Evolutionary conservation across 2,329 filamentous ascomycete species (phyloP).

Genomic region (Aspergillus spinulosporus): DNA sequence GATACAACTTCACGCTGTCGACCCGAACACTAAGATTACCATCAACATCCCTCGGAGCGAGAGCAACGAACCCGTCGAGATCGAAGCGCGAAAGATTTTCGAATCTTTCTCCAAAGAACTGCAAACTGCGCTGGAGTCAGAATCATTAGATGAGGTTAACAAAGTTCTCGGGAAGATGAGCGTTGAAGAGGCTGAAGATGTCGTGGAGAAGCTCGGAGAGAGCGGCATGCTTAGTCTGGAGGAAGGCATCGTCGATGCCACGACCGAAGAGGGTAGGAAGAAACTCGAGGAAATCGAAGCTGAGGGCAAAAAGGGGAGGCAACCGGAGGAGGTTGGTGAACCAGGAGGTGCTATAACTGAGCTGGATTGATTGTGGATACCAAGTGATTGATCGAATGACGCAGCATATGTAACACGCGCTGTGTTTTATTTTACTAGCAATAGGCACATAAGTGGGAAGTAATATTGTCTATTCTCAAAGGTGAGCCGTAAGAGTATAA

Average conservation of each 20-base stretch:
- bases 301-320: conserved; percentile 40
- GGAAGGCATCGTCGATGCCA: conserved; percentile 92
- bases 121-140: conserved; percentile 79
- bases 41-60: conserved; percentile 74
- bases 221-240: conserved; percentile 89
- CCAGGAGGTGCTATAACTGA: conserved; percentile 52
- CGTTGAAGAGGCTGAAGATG: conserved; percentile 80
- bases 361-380: conserved; percentile 29
- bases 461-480: neutral
- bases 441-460: neutral
- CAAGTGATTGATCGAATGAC: neutral
- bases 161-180: conserved; percentile 85
- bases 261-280: conserved; percentile 79
- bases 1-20: conserved; percentile 95
- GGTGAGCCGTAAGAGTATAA: neutral
- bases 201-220: conserved; percentile 77
- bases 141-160: conserved; percentile 85
- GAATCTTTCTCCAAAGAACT: conserved; percentile 80
- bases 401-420: neutral
- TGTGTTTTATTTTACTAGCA: neutral
- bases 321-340: conserved; percentile 54
- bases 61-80: conserved; percentile 63
- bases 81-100: conserved; percentile 71
- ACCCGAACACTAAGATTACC: conserved; percentile 87
- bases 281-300: conserved; percentile 74